phyloP scores from a whole-genome alignment of 345 rosid species.

The Leavenworthia alabamica region DNA sequence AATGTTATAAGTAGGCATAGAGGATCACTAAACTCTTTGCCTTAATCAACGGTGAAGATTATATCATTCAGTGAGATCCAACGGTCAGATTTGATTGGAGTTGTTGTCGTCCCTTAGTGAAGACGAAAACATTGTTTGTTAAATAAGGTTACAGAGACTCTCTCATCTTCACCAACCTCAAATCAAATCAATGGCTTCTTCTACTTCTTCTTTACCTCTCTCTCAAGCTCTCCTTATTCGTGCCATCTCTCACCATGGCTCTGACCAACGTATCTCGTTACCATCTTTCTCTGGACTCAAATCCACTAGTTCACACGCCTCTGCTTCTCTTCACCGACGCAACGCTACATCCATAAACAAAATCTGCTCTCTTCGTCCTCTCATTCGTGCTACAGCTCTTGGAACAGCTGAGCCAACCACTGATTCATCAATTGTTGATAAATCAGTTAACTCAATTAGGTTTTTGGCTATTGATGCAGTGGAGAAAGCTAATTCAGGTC shows the following conservation, averaged over 20 bases:
- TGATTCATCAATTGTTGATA: conserved; percentile 33
- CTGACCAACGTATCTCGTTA: conserved; percentile 41
- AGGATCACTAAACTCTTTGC: conserved; percentile 36
- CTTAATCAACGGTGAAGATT: conserved; percentile 26
- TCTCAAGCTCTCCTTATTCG: conserved; percentile 59
- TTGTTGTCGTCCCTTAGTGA: conserved; percentile 34
- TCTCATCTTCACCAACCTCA: conserved; percentile 15
- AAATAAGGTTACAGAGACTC: too few relatives aligned
- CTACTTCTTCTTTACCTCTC: conserved; percentile 54
- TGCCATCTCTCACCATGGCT: conserved; percentile 41
- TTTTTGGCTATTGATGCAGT: conserved; percentile 51
- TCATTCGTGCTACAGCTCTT: conserved; percentile 26
- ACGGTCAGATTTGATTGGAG: conserved; percentile 35
- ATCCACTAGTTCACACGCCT: conserved; percentile 30
- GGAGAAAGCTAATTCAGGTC: conserved; percentile 55
- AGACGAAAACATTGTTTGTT: conserved; percentile 38
- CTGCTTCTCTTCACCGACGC: conserved; percentile 28
- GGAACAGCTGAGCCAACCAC: conserved; percentile 19
- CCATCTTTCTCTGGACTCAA: conserved; percentile 55
- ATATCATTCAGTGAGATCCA: conserved; percentile 22
- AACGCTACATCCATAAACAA: conserved; percentile 24
- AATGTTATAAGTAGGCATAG: conserved; percentile 10
- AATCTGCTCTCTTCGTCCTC: conserved; percentile 30
- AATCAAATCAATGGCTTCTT: conserved; percentile 36
- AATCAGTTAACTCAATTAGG: conserved; percentile 45